A percentile compares a stretch with the other conserved stretches of the same genome.
Evolutionary conservation across 768 basidiomycete genomes (phyloP).

Genomic region (Lepiota brunneoincarnata): DNA sequence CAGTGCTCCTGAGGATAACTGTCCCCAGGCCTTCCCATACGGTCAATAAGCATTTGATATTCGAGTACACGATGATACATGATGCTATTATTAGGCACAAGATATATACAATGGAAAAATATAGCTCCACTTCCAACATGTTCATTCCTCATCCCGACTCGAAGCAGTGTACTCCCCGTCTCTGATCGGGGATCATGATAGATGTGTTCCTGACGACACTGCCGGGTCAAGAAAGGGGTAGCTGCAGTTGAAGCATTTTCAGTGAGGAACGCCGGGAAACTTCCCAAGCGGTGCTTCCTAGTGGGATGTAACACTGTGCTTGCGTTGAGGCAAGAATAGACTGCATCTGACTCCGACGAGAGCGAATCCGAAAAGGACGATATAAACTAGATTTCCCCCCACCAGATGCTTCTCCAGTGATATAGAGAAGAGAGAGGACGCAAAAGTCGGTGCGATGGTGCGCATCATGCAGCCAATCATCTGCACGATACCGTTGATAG

Average conservation of each 20-base stretch:
- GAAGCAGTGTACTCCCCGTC: no score
- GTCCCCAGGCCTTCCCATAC: conserved; percentile 9
- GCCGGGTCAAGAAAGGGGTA: no score
- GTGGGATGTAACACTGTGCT: neutral
- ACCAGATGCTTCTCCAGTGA: conserved; percentile 42
- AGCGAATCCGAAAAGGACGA: conserved; percentile 28
- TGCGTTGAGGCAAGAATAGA: neutral
- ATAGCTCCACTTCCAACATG: no score
- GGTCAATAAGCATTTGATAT: neutral
- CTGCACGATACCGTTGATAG: conserved; percentile 55
- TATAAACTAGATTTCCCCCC: conserved; percentile 44
- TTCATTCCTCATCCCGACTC: no score
- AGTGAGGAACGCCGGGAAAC: neutral
- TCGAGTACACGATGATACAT: no score
- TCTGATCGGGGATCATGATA: neutral
- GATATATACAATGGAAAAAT: no score
- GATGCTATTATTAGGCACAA: no score
- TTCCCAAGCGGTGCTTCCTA: neutral
- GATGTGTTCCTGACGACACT: neutral
- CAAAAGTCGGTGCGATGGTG: conserved; percentile 49
- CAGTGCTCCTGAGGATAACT: neutral
- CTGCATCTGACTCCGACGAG: conserved; percentile 20
- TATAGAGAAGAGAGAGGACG: conserved; percentile 56
- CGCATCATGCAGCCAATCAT: conserved; percentile 46
- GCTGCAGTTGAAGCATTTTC: no score